These are phyloP conservation scores for Hansenula lynferdii DNA, from an alignment of 1,139 yeast species.

Conservation along the genomic window DNA sequence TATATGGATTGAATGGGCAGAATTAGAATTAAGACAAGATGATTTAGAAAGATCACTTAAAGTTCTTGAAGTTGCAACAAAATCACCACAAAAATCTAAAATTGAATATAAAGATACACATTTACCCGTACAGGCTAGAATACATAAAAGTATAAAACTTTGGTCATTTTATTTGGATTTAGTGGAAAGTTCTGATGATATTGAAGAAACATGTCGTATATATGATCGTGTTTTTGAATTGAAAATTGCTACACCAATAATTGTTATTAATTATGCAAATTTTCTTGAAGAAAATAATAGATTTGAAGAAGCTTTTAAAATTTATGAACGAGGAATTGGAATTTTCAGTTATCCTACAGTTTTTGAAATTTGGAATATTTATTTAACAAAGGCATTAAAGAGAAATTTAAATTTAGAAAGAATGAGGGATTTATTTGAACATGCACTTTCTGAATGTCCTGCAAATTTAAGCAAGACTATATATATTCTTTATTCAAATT, in stretches of 20 bases:
- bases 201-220: conserved; percentile 37
- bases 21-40: conserved; percentile 48
- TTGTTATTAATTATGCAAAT: conserved; percentile 61
- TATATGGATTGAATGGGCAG: conserved; percentile 72
- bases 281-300: conserved; percentile 48
- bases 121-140: conserved; percentile 50
- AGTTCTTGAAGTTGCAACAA: conserved; percentile 48
- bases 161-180: conserved; percentile 79
- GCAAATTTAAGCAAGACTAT: conserved; percentile 40
- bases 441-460: conserved; percentile 49
- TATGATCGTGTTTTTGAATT: conserved; percentile 59
- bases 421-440: conserved; percentile 71
- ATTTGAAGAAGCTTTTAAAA: conserved; percentile 49
- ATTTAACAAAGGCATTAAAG: conserved; percentile 48
- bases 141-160: conserved; percentile 55
- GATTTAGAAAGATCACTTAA: conserved; percentile 48
- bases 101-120: conserved; percentile 23
- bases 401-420: conserved; percentile 44
- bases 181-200: conserved; percentile 51
- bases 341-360: conserved; percentile 59
- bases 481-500: conserved; percentile 51
- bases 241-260: conserved; percentile 66
- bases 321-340: conserved; percentile 64
- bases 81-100: conserved; percentile 17
- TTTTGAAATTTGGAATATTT: conserved; percentile 70